A percentile compares a stretch with the other conserved stretches of the same genome.
Conservation (phyloP, 2,329 filamentous ascomycete genomes). For the Paradendryphiella salina region DNA sequence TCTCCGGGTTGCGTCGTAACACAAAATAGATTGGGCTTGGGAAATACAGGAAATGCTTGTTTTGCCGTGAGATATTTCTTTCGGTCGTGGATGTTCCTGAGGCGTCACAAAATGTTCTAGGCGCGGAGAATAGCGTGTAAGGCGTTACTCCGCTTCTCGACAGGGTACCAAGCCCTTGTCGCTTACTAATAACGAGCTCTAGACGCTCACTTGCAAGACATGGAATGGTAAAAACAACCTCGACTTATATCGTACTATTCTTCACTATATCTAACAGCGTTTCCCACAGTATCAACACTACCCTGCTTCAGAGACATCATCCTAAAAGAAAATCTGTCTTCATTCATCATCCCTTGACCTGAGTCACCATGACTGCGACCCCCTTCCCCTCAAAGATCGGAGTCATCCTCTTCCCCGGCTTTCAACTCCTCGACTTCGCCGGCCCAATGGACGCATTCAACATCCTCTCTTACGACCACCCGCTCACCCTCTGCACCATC, state of each 20-base stretch:
- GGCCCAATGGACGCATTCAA: slow-evolving; percentile 56
- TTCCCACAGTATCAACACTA: neutral
- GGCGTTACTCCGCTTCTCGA: slow-evolving; percentile 10
- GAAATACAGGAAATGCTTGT: too few species aligned
- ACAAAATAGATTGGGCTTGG: neutral
- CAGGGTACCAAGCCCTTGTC: slow-evolving; percentile 1
- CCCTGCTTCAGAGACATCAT: neutral
- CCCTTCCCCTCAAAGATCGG: slow-evolving; percentile 36
- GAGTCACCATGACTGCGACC: neutral
- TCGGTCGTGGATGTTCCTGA: neutral
- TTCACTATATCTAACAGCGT: too few species aligned
- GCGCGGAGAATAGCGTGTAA: slow-evolving; percentile 6
- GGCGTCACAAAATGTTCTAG: neutral
- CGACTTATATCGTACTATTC: too few species aligned
- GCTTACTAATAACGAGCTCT: slow-evolving; percentile 3
- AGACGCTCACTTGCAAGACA: neutral
- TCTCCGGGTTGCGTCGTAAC: neutral
- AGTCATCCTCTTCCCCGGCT: slow-evolving; percentile 45
- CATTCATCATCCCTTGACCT: neutral
- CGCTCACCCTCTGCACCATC: slow-evolving; percentile 42
- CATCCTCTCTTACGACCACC: slow-evolving; percentile 33
- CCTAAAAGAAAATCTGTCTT: too few species aligned
- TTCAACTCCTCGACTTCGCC: slow-evolving; percentile 45
- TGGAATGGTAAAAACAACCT: too few species aligned
- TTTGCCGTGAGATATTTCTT: neutral